Conservation (phyloP, 371 early-diverging fungal species). For the Actinomortierella ambigua region DNA sequence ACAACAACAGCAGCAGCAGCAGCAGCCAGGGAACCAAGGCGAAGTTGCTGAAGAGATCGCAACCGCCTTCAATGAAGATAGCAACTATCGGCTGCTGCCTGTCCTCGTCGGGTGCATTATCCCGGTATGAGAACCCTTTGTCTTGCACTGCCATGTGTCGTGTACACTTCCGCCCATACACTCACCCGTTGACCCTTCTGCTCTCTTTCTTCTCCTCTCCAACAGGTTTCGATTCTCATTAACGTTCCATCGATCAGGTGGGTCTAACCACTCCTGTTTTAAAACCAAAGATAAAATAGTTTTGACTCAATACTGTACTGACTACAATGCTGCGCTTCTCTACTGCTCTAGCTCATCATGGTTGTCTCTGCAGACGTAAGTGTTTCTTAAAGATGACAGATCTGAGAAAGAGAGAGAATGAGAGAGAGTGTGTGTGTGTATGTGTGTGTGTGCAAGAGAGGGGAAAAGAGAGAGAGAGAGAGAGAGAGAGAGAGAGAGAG, state of each 20-base stretch:
- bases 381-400: no score
- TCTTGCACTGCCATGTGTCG: not conserved
- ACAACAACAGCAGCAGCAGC: not conserved
- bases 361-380: conserved; percentile 23
- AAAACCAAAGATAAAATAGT: no score
- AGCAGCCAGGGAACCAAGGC: not conserved
- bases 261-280: no score
- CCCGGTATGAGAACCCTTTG: conserved; percentile 22
- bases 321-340: no score
- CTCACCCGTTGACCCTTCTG: not conserved
- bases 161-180: not conserved
- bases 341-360: conserved; percentile 9
- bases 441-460: no score
- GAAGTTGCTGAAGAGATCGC: not conserved
- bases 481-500: no score
- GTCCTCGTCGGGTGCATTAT: conserved; percentile 33
- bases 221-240: conserved; percentile 29
- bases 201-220: not conserved
- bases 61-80: not conserved
- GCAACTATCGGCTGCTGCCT: conserved; percentile 24
- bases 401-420: not conserved
- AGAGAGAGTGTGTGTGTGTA: no score
- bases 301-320: no score
- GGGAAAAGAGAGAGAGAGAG: no score
- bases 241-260: conserved; percentile 33